These are phyloP conservation scores for Phytopythium delawarense DNA, from an alignment of 352 stramenopile genomes.

Conservation along the genomic window DNA sequence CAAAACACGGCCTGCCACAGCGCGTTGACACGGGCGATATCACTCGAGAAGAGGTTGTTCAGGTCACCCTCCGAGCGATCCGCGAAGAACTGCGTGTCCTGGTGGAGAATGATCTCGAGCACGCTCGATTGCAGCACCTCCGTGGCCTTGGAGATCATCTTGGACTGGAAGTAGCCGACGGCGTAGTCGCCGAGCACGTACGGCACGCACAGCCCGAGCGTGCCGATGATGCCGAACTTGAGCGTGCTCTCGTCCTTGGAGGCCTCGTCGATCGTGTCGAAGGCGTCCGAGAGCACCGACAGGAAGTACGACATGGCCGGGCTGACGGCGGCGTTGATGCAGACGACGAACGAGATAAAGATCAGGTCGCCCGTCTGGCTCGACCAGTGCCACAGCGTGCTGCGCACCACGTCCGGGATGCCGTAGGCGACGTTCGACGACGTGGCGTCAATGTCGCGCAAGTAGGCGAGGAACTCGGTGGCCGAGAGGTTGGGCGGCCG, in stretches of 20 bases:
- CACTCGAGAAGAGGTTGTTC: constrained; percentile 87
- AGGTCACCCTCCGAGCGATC: constrained; percentile 83
- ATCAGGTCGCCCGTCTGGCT: constrained; percentile 72
- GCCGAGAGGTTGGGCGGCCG: constrained; percentile 66
- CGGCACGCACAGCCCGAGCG: constrained; percentile 71
- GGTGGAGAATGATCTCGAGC: constrained; percentile 76
- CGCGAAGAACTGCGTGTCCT: constrained; percentile 78
- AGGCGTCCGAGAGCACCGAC: constrained; percentile 66
- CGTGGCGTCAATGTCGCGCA: constrained; percentile 82
- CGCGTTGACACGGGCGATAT: constrained; percentile 80
- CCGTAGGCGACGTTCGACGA: constrained; percentile 74
- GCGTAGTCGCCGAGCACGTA: constrained; percentile 86
- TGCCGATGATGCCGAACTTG: constrained; percentile 68
- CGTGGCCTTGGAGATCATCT: constrained; percentile 88
- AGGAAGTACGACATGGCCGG: constrained; percentile 75
- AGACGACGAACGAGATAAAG: constrained; percentile 77
- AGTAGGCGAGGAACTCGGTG: constrained; percentile 76
- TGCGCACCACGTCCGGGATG: constrained; percentile 69
- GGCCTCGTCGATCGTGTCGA: constrained; percentile 42
- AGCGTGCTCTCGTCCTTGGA: constrained; percentile 42
- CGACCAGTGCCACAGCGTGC: constrained; percentile 82
- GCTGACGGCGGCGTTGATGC: constrained; percentile 80
- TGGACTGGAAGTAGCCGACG: constrained; percentile 87
- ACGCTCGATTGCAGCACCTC: constrained; percentile 70
- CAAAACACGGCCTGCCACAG: constrained; percentile 88